A percentile compares a stretch with the other conserved stretches of the same genome.
phyloP scores from a whole-genome alignment of 495 filamentous ascomycete species.

The Daldinia decipiens region DNA sequence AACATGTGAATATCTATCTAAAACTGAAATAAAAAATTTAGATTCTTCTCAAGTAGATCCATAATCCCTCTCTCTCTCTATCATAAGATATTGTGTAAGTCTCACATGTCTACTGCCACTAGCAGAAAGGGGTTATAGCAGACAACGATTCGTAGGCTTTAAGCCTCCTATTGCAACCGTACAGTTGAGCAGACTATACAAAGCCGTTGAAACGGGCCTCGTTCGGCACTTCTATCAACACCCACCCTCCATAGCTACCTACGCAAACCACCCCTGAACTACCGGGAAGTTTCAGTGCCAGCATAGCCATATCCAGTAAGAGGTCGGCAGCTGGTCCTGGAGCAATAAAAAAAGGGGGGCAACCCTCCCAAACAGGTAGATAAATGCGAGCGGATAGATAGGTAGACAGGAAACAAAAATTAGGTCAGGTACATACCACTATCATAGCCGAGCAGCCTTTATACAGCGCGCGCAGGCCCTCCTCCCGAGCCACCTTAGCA shows the following conservation, averaged over 20 bases:
- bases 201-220: neutral
- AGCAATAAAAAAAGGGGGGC: neutral
- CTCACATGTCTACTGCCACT: neutral
- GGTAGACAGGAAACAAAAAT: slow-evolving; percentile 1
- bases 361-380: neutral
- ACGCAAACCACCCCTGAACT: neutral
- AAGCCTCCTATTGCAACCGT: neutral
- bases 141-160: neutral
- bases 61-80: neutral
- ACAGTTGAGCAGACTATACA: neutral
- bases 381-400: slow-evolving; percentile 1
- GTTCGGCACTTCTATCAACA: neutral
- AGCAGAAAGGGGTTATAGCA: neutral
- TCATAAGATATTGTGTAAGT: neutral
- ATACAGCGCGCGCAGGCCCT: slow-evolving; percentile 68
- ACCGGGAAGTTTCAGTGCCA: neutral
- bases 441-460: slow-evolving; percentile 72
- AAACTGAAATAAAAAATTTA: neutral
- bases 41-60: neutral
- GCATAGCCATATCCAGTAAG: neutral
- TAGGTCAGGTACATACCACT: slow-evolving; percentile 51
- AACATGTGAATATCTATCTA: neutral
- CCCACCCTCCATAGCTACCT: neutral
- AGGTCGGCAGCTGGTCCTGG: neutral
- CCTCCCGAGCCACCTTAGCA: slow-evolving; percentile 51